Percentiles rank a stretch among this genome's conserved stretches.
Conservation (phyloP, 2,329 filamentous ascomycete species). For the Cladosporium sp. region DNA sequence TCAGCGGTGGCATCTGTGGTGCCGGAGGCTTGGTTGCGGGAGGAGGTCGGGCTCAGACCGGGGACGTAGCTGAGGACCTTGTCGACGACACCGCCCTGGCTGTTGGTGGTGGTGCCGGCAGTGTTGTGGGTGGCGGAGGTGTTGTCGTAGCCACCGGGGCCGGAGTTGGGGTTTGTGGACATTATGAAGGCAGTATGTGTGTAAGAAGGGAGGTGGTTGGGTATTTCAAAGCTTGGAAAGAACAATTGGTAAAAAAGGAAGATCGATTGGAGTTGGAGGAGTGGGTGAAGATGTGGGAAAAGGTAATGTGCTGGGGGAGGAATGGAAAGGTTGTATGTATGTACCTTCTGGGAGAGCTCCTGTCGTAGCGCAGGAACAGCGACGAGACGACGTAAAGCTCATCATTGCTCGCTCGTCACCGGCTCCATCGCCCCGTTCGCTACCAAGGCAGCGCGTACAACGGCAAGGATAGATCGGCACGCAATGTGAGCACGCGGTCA, state of each 20-base stretch:
- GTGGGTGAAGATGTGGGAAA: neutral
- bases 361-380: slow-evolving; percentile 1
- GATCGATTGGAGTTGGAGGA: neutral
- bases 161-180: slow-evolving; percentile 13
- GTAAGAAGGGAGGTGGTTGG: neutral
- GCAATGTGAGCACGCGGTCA: slow-evolving; percentile 1
- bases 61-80: slow-evolving; percentile 29
- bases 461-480: neutral
- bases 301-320: neutral
- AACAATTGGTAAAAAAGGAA: neutral
- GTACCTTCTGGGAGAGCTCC: neutral
- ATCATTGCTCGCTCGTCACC: neutral
- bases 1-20: slow-evolving; percentile 13
- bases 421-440: slow-evolving; percentile 9
- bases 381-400: neutral
- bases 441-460: slow-evolving; percentile 8
- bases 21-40: slow-evolving; percentile 7
- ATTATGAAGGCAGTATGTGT: slow-evolving; percentile 7
- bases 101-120: neutral
- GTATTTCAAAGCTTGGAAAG: neutral
- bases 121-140: slow-evolving; percentile 1
- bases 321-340: slow-evolving; percentile 4
- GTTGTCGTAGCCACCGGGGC: slow-evolving; percentile 3
- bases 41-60: slow-evolving; percentile 18
- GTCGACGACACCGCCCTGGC: slow-evolving; percentile 25